Conservation (phyloP, 495 filamentous ascomycete species). For the Aspergillus coremiiformis region DNA sequence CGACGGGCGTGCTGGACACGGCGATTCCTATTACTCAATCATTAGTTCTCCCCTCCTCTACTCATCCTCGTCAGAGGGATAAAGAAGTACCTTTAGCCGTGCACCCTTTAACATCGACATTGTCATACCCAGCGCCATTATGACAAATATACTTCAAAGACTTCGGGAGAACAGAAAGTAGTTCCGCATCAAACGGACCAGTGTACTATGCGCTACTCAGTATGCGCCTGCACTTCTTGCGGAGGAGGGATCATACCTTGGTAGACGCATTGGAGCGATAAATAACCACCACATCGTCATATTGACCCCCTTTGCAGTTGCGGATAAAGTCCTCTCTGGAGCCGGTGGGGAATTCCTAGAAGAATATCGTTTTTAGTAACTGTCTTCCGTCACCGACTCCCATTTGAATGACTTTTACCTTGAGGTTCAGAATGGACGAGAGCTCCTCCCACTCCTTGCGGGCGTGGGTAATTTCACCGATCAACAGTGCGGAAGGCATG, state of each 20-base stretch:
- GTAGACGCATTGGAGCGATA: slow-evolving; percentile 55
- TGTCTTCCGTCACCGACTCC: background rate
- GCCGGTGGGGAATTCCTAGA: slow-evolving; percentile 48
- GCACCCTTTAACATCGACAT: slow-evolving; percentile 67
- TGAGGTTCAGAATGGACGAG: slow-evolving; percentile 44
- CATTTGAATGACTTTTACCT: slow-evolving; percentile 29
- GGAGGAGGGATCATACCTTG: slow-evolving; percentile 44
- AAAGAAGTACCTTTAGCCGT: slow-evolving; percentile 39
- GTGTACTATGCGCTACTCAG: slow-evolving; percentile 40
- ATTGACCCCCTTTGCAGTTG: slow-evolving; percentile 46
- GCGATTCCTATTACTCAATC: slow-evolving; percentile 41
- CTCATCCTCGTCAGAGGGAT: background rate
- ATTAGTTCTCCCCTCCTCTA: background rate
- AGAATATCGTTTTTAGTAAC: background rate
- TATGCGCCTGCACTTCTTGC: background rate
- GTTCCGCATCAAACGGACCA: slow-evolving; percentile 51
- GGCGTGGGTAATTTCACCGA: slow-evolving; percentile 49
- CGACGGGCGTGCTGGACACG: slow-evolving; percentile 60
- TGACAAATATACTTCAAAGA: slow-evolving; percentile 74
- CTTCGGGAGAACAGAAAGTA: slow-evolving; percentile 53
- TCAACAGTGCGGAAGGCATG: slow-evolving; percentile 43
- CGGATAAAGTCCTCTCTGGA: slow-evolving; percentile 46
- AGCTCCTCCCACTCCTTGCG: slow-evolving; percentile 51
- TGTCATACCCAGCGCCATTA: slow-evolving; percentile 82
- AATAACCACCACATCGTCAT: slow-evolving; percentile 50